Evolutionary conservation across 768 basidiomycete genomes (phyloP), one percentile per base, ranked within the genome.

Genomic region (Nidularia sp.): DNA sequence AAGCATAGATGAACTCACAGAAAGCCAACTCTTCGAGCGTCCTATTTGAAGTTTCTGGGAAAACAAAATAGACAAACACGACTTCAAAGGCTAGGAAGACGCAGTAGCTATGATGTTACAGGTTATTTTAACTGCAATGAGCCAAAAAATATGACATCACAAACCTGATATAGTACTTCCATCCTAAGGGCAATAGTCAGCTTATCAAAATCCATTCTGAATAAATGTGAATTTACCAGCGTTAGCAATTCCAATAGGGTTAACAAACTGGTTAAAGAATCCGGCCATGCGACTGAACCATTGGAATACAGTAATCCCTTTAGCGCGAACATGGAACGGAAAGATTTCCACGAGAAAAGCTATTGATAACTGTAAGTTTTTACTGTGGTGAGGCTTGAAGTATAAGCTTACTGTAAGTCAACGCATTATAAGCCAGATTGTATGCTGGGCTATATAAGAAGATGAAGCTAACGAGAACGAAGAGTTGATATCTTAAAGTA

Each of bases 331-430:
- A 55, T 81, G 77, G 68, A 73, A 86, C 0, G 85, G 84, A 72
- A 86, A 85, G 33, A 86, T 61, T 58, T 86, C 85, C n/a, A 85
- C 83, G 54, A 85, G 64, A 73, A 73, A 84, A 4, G 83, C 83
- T 83, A 56, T 35, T 34, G 34, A 39, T 7, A 51, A 10, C 34
- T 25, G 13, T 15, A 31, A 15, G n/a, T n/a, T 34, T 15, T 31
- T 22, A 48, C 2, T 8, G 8, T 10, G 7, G 46, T 6, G 33
- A 6, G 46, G 43, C n/a, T n/a, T n/a, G 42, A 7, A n/a, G n/a
- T 39, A 0, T 15, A n/a, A 4, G 58, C 71, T 45, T 48, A 79
- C 79, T 75, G 59, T 81, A 83, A 0, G 79, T 80, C 48, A 83
- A 64, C 2, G 81, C 80, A 57, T 83, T 84, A 57, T 71, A 81